phyloP scores from a whole-genome alignment of 805 yeast species.

The Teunomyces stri region DNA sequence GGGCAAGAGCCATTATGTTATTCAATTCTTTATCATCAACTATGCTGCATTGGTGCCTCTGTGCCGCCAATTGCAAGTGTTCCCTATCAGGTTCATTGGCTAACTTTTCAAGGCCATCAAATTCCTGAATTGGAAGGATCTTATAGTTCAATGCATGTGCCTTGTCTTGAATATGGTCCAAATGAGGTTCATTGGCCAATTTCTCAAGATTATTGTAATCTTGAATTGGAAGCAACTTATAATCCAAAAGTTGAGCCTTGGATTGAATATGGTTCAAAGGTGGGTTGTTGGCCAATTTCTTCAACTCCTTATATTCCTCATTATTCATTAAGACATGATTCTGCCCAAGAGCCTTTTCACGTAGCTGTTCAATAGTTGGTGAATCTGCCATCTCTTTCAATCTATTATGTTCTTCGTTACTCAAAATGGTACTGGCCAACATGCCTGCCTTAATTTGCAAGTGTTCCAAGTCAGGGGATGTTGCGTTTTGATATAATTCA shows the following conservation, averaged over 20 bases:
- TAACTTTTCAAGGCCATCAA: slow-evolving; percentile 9
- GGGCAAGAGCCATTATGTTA: slow-evolving; percentile 12
- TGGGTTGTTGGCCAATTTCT: slow-evolving; percentile 13
- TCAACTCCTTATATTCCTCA: slow-evolving; percentile 4
- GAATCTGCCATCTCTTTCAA: slow-evolving; percentile 11
- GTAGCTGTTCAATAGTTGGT: slow-evolving; percentile 9
- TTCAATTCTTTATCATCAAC: slow-evolving; percentile 6
- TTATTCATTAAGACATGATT: slow-evolving; percentile 4
- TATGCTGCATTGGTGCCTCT: slow-evolving; percentile 6
- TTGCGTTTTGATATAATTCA: background rate
- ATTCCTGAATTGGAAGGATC: background rate
- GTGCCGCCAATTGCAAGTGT: slow-evolving; percentile 11
- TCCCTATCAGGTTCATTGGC: slow-evolving; percentile 23
- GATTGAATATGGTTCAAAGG: slow-evolving; percentile 9
- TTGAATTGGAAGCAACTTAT: slow-evolving; percentile 14
- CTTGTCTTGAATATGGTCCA: slow-evolving; percentile 8
- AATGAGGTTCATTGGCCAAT: slow-evolving; percentile 13
- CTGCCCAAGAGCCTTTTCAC: slow-evolving; percentile 5
- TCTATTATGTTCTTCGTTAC: slow-evolving; percentile 4
- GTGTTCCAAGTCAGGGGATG: background rate
- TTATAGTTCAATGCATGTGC: slow-evolving; percentile 6
- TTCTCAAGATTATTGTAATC: slow-evolving; percentile 17
- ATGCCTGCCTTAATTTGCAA: background rate
- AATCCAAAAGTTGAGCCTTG: slow-evolving; percentile 5
- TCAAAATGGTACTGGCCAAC: background rate